Base-by-base conservation (phyloP, 192 early-diverging fungal genomes). In the Pecoramyces ruminantium region DNA sequence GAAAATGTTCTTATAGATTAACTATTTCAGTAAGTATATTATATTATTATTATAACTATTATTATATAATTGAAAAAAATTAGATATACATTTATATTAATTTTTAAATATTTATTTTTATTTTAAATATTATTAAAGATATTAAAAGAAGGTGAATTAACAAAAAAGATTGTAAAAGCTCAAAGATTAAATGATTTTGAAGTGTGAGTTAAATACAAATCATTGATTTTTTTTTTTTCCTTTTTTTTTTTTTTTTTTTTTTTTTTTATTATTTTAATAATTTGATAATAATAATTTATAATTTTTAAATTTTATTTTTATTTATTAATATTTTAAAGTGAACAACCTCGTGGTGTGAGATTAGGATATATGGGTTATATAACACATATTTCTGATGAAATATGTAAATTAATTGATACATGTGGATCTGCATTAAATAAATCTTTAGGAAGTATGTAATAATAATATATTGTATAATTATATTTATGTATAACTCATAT, bases 351-450 rank as follows among this genome's bases (percentile, higher is more conserved):
- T 58, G 97, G 97, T 34, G 91, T 94, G 17, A 90, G 97, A 38
- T 88, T 98, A 34, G 98, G 97, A 13, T 98, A 94, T 84, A 99
- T 99, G 98, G 98, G 98, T 17, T 97, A 99, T 82, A 86, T 98
- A 83, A 98, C 96, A 0, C 96, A 96, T 79, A 97, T 99, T 79
- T 92, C 97, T 29, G 98, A 99, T 82, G 98, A 98, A 83, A 92
- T 96, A 1, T 92, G 93, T 78, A 95, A 97, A 82, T 83, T 98
- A 30, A 85, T 96, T 78, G 97, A 99, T 81, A 90, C 93, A n/a
- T 90, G 89, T 58, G 79, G 78, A 67, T 84, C 81, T 13, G 88
- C 88, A 58, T 83, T 92, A 34, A 84, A 78, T 9, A 80, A 84
- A 21, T 87, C 89, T 30, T 78, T 91, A 27, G 77, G 84, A 78